Percentiles rank a stretch among this genome's conserved stretches.
These are phyloP conservation scores for Colletotrichum musae DNA, from an alignment of 2,329 filamentous ascomycete species.

Conservation along the genomic window DNA sequence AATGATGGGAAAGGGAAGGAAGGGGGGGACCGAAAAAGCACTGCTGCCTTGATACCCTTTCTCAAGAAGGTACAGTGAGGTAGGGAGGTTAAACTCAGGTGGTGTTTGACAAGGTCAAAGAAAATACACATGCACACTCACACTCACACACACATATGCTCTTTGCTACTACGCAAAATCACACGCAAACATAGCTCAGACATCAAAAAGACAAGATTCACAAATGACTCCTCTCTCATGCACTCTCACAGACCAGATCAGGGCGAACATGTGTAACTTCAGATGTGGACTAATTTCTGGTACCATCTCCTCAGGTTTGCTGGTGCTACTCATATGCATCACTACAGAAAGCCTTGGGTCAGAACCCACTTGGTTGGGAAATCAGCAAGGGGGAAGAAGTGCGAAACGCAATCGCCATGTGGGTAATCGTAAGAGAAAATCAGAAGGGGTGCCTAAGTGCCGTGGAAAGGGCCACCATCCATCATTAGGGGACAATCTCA, in stretches of 20 bases:
- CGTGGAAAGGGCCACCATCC: background rate
- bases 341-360: background rate
- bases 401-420: slow-evolving; percentile 37
- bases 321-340: background rate
- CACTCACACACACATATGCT: slow-evolving; percentile 1
- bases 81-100: slow-evolving; percentile 1
- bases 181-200: background rate
- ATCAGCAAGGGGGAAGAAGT: slow-evolving; percentile 15
- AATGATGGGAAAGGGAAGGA: slow-evolving; percentile 1
- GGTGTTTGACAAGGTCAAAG: slow-evolving; percentile 3
- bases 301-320: background rate
- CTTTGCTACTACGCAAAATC: background rate
- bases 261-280: no score
- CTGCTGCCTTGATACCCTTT: slow-evolving; percentile 40
- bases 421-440: slow-evolving; percentile 29
- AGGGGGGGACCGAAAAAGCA: slow-evolving; percentile 26
- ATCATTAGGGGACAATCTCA: background rate
- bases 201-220: background rate
- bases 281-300: background rate
- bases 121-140: slow-evolving; percentile 13
- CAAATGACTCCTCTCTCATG: background rate
- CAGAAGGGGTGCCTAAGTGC: background rate
- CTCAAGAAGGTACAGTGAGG: slow-evolving; percentile 34
- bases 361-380: background rate
- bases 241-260: background rate